Evolutionary conservation across 495 filamentous ascomycete genomes (phyloP), one percentile per base, ranked within the genome.

Genomic region (Ascobolus immersus): DNA sequence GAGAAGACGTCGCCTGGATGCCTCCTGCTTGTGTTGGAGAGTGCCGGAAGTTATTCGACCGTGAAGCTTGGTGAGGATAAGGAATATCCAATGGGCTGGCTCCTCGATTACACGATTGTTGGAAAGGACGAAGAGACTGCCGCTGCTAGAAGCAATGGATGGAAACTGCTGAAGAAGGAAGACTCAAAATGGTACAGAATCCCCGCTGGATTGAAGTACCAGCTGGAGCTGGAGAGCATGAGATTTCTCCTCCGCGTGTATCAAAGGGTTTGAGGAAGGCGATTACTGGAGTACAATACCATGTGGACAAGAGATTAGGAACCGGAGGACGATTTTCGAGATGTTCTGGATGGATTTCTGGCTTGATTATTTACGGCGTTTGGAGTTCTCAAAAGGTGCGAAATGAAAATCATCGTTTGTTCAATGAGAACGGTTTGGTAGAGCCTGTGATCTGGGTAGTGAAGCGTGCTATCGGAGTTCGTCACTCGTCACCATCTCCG

Each of bases 51-150:
- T 47, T 96, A 94, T 52, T 84, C 81, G 1, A 78, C 73, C 24
- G 59, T 90, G 10, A 61, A 59, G 2, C 43, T 92, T 1, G 65
- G 65, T 3, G 59, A 61, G 29, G 62, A 68, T 39, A 77, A 74
- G 39, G 65, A 59, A 25, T 96, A 93, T 52, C 80, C 81, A 0
- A 94, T 94, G 81, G 69, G 73, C 42, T 92, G 81, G 68, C 58
- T 96, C 11, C 55, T 96, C 7, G 80, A 94, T 47, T 69, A 81
- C 50, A 73, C 77, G 2, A 44, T 96, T 10, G 54, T 86, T 2
- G 55, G 54, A 4, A 51, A 58, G 12, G 41, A 38, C 20, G 52
- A 13, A 18, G 56, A 49, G 21, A 31, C 14, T 31, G 11, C n/a
- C n/a, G 28, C 18, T 17, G n/a, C n/a, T n/a, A n/a, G n/a, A n/a